Evolutionary conservation across 306 rosid species (phyloP).

Genomic region (Leucaena leucocephala): DNA sequence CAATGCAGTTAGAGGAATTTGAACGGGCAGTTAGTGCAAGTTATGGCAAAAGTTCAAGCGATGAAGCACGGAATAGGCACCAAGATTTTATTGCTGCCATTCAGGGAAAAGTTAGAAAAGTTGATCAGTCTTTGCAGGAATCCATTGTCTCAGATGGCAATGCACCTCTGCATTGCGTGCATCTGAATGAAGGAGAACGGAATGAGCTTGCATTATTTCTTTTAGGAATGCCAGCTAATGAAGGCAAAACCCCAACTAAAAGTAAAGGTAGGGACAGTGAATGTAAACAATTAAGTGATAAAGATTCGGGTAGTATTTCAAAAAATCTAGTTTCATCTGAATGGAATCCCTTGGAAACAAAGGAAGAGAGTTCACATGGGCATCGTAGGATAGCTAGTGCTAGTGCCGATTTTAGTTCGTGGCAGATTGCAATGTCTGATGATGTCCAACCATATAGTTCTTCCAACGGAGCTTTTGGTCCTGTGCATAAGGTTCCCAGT

Average conservation of each 20-base stretch:
- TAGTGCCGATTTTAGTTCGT: constrained; percentile 73
- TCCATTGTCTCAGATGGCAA: constrained; percentile 56
- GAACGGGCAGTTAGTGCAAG: constrained; percentile 69
- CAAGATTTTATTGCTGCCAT: constrained; percentile 71
- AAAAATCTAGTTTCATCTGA: constrained; percentile 48
- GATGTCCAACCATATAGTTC: constrained; percentile 46
- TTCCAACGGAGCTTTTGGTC: constrained; percentile 45
- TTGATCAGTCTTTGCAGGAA: constrained; percentile 59
- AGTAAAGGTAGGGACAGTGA: constrained; percentile 40
- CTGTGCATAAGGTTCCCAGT: constrained; percentile 82
- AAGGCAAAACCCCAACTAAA: constrained; percentile 31
- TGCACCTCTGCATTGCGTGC: constrained; percentile 69
- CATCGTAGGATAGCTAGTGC: constrained; percentile 97
- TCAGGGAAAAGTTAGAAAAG: constrained; percentile 54
- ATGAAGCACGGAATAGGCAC: constrained; percentile 74
- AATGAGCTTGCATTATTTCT: constrained; percentile 86
- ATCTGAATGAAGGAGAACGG: constrained; percentile 80
- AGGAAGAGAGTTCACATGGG: constrained; percentile 59
- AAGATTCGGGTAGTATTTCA: constrained; percentile 39
- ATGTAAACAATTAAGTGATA: constrained; percentile 40
- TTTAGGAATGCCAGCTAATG: constrained; percentile 50
- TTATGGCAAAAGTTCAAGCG: constrained; percentile 57
- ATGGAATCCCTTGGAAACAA: constrained; percentile 37
- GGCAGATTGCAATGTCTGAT: constrained; percentile 77
- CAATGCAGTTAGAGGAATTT: constrained; percentile 88